Base-by-base conservation (phyloP, 768 basidiomycete genomes). In the Mycena capillaripes region DNA sequence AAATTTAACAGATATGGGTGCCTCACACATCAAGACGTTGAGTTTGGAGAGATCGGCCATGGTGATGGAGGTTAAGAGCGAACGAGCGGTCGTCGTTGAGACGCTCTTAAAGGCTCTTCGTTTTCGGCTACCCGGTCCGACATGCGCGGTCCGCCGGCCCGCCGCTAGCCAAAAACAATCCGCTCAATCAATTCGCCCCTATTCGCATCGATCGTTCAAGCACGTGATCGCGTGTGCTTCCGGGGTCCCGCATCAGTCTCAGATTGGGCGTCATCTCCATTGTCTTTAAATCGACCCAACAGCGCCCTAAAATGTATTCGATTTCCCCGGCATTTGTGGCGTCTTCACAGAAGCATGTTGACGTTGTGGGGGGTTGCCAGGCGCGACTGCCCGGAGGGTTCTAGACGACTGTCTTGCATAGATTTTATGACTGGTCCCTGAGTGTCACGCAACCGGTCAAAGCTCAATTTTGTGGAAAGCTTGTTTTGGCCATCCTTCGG, bases 1-100 rank as follows among this genome's bases (percentile, higher is more conserved):
- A 42, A 48, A 61, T 29, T 46, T 19, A 81, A 73, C 42, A 10
- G 19, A 36, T 0, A 34, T 7, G 6, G 57, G 16, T 9, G 19
- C 80, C 90, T 71, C 81, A 94, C 94, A 95, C 95, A 95, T 95
- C 66, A 95, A 82, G 25, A 92, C 87, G 77, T 93, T 93, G 44
- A 95, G 76, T 80, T 90, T 93, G 67, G 61, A 83, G 72, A 71
- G 85, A 69, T 78, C 69, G 57, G 85, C 78, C 88, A 91, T 90
- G 29, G 50, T 66, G 61, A 30, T 36, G 53, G 65, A 61, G 42
- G 66, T 68, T 60, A 53, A 63, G 46, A 36, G 27, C 21, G n/a
- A 34, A 38, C 27, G 23, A 25, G 6, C 12, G 30, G 42, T 19
- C 10, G 27, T 56, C 38, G 63, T 36, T 48, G 23, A 23, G 23